Evolutionary conservation across 2,329 filamentous ascomycete genomes (phyloP).

Genomic region (Aspergillus udagawae): DNA sequence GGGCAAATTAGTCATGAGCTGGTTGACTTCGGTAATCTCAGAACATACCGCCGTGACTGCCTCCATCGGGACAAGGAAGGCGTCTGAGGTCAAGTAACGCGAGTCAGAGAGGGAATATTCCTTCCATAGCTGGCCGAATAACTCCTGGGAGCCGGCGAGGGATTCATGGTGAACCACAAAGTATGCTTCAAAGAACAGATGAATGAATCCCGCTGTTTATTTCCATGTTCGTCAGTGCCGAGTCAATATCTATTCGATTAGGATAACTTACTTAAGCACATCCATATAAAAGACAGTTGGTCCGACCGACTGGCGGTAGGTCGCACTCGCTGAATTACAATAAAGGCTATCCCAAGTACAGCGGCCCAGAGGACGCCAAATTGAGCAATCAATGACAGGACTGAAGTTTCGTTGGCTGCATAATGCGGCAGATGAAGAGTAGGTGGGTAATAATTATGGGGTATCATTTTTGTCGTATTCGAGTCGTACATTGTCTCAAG

Average conservation of each 20-base stretch:
- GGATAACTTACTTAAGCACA: slow-evolving; percentile 56
- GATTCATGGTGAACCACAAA: slow-evolving; percentile 60
- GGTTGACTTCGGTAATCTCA: background rate
- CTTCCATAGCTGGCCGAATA: slow-evolving; percentile 84
- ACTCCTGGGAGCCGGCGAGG: slow-evolving; percentile 59
- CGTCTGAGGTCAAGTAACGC: slow-evolving; percentile 71
- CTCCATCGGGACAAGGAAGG: slow-evolving; percentile 81
- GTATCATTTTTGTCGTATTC: background rate
- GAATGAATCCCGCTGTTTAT: slow-evolving; percentile 40
- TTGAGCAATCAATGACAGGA: slow-evolving; percentile 51
- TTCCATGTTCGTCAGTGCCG: background rate
- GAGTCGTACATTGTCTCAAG: background rate
- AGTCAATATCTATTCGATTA: too few species aligned
- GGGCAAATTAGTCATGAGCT: background rate
- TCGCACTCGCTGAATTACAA: slow-evolving; percentile 47
- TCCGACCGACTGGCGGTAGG: slow-evolving; percentile 51
- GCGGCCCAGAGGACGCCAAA: slow-evolving; percentile 54
- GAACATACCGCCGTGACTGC: slow-evolving; percentile 65
- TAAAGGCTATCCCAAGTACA: slow-evolving; percentile 53
- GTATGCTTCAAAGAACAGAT: slow-evolving; percentile 73
- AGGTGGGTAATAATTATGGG: slow-evolving; percentile 64
- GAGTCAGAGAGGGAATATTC: slow-evolving; percentile 83
- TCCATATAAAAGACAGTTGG: slow-evolving; percentile 61
- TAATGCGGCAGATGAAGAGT: slow-evolving; percentile 56
- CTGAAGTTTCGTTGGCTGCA: slow-evolving; percentile 57